Conservation (phyloP, 768 basidiomycete genomes). For the Tricholoma sp. region DNA sequence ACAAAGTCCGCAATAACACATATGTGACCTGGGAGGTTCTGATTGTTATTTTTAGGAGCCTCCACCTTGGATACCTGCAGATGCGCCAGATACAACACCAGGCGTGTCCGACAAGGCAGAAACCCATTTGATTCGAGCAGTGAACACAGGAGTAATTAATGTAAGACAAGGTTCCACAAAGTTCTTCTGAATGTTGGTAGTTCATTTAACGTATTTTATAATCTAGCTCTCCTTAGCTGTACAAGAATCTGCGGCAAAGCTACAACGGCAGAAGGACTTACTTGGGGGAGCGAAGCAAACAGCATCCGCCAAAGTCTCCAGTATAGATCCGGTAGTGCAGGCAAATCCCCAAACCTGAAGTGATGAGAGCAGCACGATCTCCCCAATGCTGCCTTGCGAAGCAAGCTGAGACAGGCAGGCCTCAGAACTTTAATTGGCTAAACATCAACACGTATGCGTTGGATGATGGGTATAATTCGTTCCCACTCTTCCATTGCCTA, state of each 20-base stretch:
- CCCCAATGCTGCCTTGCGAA: too few relatives aligned
- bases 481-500: conserved; percentile 99
- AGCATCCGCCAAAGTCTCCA: neutral
- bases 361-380: neutral
- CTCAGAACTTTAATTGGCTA: conserved; percentile 26
- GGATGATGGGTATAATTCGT: conserved; percentile 86
- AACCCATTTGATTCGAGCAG: conserved; percentile 70
- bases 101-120: conserved; percentile 63
- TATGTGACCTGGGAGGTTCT: neutral
- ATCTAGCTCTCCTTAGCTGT: conserved; percentile 67
- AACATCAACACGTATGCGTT: conserved; percentile 91
- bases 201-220: neutral
- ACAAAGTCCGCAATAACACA: conserved; percentile 37
- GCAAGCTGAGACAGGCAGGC: neutral
- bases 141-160: conserved; percentile 81
- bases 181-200: neutral
- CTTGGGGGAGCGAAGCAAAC: conserved; percentile 6
- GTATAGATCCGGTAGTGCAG: neutral
- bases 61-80: conserved; percentile 78
- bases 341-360: neutral
- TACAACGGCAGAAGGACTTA: conserved; percentile 33
- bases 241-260: conserved; percentile 75
- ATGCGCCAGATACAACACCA: conserved; percentile 61
- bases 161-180: conserved; percentile 31
- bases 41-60: conserved; percentile 42